Evolutionary conservation across 1,284 basidiomycete genomes (phyloP), one percentile per base, ranked within the genome.

Genomic region (Phaffia rhodozyma): DNA sequence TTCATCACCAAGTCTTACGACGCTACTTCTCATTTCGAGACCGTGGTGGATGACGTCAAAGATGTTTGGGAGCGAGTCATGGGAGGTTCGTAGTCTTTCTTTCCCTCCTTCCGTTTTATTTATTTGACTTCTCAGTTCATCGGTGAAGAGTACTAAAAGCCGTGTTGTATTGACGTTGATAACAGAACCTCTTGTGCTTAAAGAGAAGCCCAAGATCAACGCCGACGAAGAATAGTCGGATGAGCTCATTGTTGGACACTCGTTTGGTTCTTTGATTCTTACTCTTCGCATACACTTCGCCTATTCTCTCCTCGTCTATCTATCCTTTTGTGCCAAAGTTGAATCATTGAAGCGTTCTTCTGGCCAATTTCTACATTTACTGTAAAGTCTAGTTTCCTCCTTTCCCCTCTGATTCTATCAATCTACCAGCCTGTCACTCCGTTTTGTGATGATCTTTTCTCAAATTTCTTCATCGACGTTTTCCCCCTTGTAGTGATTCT

Each of bases 1-100:
- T 98, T 90, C 79, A 86, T 98, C 79, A 97, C 96, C 65, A 89
- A 88, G 66, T 97, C 92, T 7, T 97, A 97, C 77, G 96, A 99
- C 75, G 92, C 96, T 16, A 97, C 96, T 11, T 93, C 90, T 58
- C 96, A 99, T 79, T 98, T 98, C 73, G 96, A 99, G 81, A 97
- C 93, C 50, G 91, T 76, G 9, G 89, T 91, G 51, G 90, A 94
- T 64, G 92, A 96, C 68, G 93, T 97, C 52, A 84, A 86, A 68
- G 86, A 94, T 75, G 89, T 96, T 47, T 97, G 90, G 89, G 84
- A 86, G 78, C 81, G 91, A 66, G 84, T 93, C 66, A 80, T 82
- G 7, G 89, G 87, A 30, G 62, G 66, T 62, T n/a, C 23, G 52
- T 53, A 9, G 3, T 21, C 29, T 23, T 6, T 13, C 18, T 32